Evolutionary conservation across 306 rosid genomes (phyloP), one percentile per base, ranked within the genome.

Genomic region (Trifolium subterraneum): DNA sequence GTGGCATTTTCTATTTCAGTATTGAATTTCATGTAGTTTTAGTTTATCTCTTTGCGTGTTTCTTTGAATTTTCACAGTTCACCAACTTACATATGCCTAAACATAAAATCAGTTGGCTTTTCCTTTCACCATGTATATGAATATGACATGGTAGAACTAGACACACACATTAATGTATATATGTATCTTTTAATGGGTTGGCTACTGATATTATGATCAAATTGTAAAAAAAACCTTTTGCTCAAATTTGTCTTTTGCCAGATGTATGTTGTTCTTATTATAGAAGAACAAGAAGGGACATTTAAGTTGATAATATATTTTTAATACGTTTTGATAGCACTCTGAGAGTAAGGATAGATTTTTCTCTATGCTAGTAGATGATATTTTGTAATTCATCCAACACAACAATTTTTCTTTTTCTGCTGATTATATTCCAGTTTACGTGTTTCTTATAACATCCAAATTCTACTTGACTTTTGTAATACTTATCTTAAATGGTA

Each of bases 101-200:
- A 42, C 45, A n/a, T 58, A 12, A 33, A 29, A 16, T 64, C 19
- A 33, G 38, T 38, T 65, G 42, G 64, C 36, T 45, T 65, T 54
- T 73, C 61, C 63, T 47, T 74, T 74, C 71, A 74, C 63, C 39
- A 10, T 64, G 41, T 16, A 72, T 56, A 72, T 42, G 39, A 39
- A 72, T 56, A 72, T 42, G 39, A 39, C n/a, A 22, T 3, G 23
- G 71, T 39, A 39, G 36, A 10, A 66, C 51, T 42, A 50, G 33
- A 59, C 77, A 70, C 31, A 44, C 33, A 58, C 58, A 61, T 61
- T 44, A 59, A 41, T 58, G 38, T 35, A n/a, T 35, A 13, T 59
- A 9, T 54, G 25, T 15, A 4, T 38, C 59, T 18, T 64, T 56
- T 41, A 15, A 35, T 44, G 45, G 12, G 16, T 50, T 64, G 54